Evolutionary conservation across 495 filamentous ascomycete genomes (phyloP), one percentile per base, ranked within the genome.

Genomic region (Cenococcum geophilum): DNA sequence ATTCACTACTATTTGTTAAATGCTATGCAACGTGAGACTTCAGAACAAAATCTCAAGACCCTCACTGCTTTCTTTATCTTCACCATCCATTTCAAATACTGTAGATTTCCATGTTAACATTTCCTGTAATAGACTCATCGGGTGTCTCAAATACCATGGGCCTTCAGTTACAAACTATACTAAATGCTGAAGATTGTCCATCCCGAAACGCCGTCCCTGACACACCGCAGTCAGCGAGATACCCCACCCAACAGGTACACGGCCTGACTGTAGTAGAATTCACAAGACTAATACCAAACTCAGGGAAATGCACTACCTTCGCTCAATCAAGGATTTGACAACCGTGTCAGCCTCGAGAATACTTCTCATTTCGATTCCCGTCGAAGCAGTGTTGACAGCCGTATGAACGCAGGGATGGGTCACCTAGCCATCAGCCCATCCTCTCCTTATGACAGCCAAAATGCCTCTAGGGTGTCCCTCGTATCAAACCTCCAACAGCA

Each of bases 311-410:
- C 62, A 27, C 55, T 72, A 6, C 70, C 70, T 0, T 72, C 74
- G 1, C 64, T 75, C 55, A 74, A 74, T 35, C 70, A 74, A 55
- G 67, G 69, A 32, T 72, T 73, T 43, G 70, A 75, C 55, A 63
- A 71, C 43, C 68, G 68, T 35, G 45, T 55, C 65, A 70, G 60
- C 62, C 60, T 70, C 21, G 73, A 72, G 18, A 66, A 70, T 16
- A 54, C 61, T 12, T 62, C 68, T 20, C 61, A 62, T 8, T 64
- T 72, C 14, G 75, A 75, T 55, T 76, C 75, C 3, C 63, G 75
- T 9, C 74, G 75, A 3, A 76, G 75, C 64, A 76, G 74, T 59
- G 71, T 76, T 27, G 75, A 76, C 61, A 76, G 74, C 50, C 71
- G 75, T 34, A 71, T 75, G 68, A 71, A 74, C 57, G 62, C 62